phyloP scores from a whole-genome alignment of 1,284 basidiomycete genomes.

The Cryptococcus sp. region DNA sequence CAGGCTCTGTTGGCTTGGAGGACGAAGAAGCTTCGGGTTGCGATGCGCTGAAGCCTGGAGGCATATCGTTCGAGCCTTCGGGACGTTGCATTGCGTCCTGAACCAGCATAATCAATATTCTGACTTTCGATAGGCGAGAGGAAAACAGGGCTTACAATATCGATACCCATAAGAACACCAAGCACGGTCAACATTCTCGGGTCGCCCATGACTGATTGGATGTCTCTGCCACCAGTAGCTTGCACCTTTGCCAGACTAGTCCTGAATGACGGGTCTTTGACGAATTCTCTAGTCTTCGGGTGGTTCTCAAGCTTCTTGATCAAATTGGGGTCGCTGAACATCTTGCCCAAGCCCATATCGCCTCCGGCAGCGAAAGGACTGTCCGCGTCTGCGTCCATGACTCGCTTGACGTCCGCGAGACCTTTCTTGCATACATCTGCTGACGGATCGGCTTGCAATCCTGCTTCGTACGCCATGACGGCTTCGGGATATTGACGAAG shows the following conservation, averaged over 20 bases:
- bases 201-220: constrained; percentile 64
- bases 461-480: constrained; percentile 65
- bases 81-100: constrained; percentile 76
- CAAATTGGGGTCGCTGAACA: constrained; percentile 84
- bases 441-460: constrained; percentile 73
- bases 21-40: constrained; percentile 20
- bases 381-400: constrained; percentile 51
- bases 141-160: constrained; percentile 59
- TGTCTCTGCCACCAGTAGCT: constrained; percentile 40
- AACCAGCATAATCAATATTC: no score
- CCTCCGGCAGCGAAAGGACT: constrained; percentile 41
- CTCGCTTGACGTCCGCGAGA: constrained; percentile 79
- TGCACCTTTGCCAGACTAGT: constrained; percentile 59
- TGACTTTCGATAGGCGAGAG: neutral
- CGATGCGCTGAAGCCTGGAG: constrained; percentile 58
- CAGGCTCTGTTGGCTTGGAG: constrained; percentile 50
- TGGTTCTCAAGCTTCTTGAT: constrained; percentile 80
- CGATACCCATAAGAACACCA: constrained; percentile 90
- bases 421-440: constrained; percentile 82
- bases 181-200: constrained; percentile 88
- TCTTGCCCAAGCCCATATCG: constrained; percentile 65
- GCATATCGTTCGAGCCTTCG: constrained; percentile 79
- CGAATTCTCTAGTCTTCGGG: constrained; percentile 78
- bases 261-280: constrained; percentile 79
- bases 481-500: constrained; percentile 76